phyloP scores from a whole-genome alignment of 768 basidiomycete genomes.

The Serendipita sp. region DNA sequence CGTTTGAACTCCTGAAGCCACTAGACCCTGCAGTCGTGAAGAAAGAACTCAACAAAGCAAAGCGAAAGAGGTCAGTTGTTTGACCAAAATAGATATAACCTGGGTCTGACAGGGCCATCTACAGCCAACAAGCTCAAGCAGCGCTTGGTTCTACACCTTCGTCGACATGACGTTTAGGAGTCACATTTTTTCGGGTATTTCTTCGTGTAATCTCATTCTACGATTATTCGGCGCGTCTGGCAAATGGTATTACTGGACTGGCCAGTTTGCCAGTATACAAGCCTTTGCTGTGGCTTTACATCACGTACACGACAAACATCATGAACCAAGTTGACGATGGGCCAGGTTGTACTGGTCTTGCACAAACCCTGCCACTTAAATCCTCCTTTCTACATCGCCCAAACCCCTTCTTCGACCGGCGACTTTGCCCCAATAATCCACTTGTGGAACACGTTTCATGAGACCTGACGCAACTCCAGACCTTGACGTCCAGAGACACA shows the following conservation, averaged over 20 bases:
- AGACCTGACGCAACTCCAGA: no score
- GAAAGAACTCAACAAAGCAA: conserved; percentile 97
- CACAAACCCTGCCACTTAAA: no score
- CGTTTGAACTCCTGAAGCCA: conserved; percentile 93
- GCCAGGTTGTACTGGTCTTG: no score
- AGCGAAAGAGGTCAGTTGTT: conserved; percentile 76
- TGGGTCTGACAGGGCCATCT: not conserved
- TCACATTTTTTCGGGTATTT: not conserved
- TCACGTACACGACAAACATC: no score
- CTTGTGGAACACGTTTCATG: no score
- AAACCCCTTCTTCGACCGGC: no score
- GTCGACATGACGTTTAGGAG: not conserved
- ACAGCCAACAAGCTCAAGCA: conserved; percentile 5
- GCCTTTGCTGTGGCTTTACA: no score
- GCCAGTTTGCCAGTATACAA: no score
- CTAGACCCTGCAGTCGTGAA: conserved; percentile 85
- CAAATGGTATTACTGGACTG: not conserved
- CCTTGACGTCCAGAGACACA: no score
- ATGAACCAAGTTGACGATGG: no score
- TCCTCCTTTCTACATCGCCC: no score
- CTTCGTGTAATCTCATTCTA: not conserved
- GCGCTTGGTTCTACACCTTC: not conserved
- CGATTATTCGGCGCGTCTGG: not conserved
- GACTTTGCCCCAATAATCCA: no score
- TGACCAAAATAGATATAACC: not conserved